These are phyloP conservation scores for Tolypocladium tundrense DNA, from an alignment of 2,329 filamentous ascomycete species.

Conservation along the genomic window DNA sequence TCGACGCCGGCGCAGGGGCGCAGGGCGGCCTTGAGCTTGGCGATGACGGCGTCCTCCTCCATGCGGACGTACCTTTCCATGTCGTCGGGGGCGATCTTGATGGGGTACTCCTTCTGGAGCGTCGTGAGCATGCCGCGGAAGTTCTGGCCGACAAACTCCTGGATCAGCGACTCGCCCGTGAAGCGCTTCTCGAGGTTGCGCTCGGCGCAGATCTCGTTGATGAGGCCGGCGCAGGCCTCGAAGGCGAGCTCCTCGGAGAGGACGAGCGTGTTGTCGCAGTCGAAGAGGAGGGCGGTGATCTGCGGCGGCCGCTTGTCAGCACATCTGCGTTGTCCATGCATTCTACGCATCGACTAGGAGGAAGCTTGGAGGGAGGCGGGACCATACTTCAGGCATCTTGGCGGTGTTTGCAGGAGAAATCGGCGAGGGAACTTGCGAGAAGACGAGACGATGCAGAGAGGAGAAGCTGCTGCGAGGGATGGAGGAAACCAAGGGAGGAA, in stretches of 20 bases:
- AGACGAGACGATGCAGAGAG: background rate
- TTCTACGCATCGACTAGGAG: background rate
- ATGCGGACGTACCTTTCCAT: slow-evolving; percentile 62
- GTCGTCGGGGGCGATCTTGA: slow-evolving; percentile 57
- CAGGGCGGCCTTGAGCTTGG: slow-evolving; percentile 61
- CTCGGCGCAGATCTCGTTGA: slow-evolving; percentile 72
- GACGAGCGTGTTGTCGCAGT: slow-evolving; percentile 87
- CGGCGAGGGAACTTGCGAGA: background rate
- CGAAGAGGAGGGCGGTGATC: slow-evolving; percentile 64
- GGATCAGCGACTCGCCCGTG: slow-evolving; percentile 67
- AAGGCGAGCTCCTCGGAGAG: slow-evolving; percentile 86
- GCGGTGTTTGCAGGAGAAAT: background rate
- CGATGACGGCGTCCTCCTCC: slow-evolving; percentile 77
- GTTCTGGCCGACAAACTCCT: slow-evolving; percentile 86
- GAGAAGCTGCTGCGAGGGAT: background rate
- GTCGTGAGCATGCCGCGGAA: slow-evolving; percentile 83
- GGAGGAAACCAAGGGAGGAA: background rate
- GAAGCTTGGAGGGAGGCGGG: no score
- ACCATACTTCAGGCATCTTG: background rate
- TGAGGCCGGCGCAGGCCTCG: slow-evolving; percentile 79
- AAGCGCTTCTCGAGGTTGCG: slow-evolving; percentile 57
- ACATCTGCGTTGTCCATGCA: no score
- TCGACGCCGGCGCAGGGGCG: slow-evolving; percentile 60
- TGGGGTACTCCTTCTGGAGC: slow-evolving; percentile 66
- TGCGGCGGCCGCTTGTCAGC: slow-evolving; percentile 5